Percentiles rank a stretch among this genome's conserved stretches.
Evolutionary conservation across 1,284 basidiomycete species (phyloP).

Genomic region (Exobasidium cylindrosporum): DNA sequence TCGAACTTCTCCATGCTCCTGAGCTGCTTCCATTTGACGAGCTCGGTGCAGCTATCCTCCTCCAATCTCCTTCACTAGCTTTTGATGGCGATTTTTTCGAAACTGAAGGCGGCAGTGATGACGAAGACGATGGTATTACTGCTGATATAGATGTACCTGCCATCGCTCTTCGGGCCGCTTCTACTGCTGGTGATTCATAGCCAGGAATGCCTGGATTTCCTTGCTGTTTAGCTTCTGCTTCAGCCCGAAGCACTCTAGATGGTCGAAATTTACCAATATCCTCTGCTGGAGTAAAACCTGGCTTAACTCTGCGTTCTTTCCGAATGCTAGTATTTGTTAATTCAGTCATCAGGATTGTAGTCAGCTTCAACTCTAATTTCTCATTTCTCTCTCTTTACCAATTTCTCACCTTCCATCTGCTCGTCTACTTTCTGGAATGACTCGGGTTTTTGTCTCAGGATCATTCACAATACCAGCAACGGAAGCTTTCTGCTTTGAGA

Average conservation of each 20-base stretch:
- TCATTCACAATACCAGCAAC: background rate
- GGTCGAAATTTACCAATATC: conserved; percentile 77
- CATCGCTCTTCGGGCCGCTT: background rate
- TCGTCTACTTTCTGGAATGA: conserved; percentile 8
- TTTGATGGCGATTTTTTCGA: too few species aligned
- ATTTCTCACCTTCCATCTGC: conserved; percentile 4
- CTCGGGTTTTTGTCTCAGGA: background rate
- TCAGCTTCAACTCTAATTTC: too few species aligned
- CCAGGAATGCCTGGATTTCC: background rate
- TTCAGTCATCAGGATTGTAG: too few species aligned
- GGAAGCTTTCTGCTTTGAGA: background rate
- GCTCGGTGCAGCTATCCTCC: background rate
- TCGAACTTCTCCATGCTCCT: background rate
- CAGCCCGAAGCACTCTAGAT: background rate
- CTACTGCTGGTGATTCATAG: background rate
- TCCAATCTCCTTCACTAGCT: background rate
- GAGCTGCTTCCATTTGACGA: background rate
- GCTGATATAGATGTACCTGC: background rate
- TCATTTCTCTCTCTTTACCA: too few species aligned
- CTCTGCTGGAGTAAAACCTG: conserved; percentile 91
- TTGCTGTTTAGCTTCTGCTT: background rate
- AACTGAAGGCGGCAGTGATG: too few species aligned
- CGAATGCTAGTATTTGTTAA: conserved; percentile 72
- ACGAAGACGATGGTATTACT: background rate
- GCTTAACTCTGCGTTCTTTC: conserved; percentile 84